phyloP scores from a whole-genome alignment of 495 filamentous ascomycete genomes.

The Aspergillus conjunctus region DNA sequence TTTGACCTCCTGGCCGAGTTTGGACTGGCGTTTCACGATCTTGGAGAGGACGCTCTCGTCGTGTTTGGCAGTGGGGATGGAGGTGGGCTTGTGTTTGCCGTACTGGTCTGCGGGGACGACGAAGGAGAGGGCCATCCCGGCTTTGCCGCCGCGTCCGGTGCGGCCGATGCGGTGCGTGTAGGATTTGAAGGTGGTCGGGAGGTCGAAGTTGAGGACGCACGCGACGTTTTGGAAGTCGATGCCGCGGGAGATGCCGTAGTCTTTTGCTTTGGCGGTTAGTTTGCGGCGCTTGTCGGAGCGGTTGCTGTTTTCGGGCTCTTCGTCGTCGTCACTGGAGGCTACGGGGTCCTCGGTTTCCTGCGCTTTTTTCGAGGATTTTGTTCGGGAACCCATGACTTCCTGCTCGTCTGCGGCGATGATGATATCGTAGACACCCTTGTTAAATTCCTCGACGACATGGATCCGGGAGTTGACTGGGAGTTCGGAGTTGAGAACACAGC shows the following conservation, averaged over 20 bases:
- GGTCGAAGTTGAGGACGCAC: slow-evolving; percentile 95
- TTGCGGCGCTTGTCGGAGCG: slow-evolving; percentile 63
- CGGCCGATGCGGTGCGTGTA: slow-evolving; percentile 96
- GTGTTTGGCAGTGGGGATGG: slow-evolving; percentile 65
- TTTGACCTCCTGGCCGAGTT: slow-evolving; percentile 74
- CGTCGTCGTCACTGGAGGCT: slow-evolving; percentile 40
- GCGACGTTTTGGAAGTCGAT: slow-evolving; percentile 97
- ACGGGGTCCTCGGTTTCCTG: slow-evolving; percentile 35
- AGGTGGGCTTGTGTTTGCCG: slow-evolving; percentile 87
- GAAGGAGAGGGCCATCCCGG: slow-evolving; percentile 94
- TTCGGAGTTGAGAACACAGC: slow-evolving; percentile 93
- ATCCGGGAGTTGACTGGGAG: slow-evolving; percentile 89
- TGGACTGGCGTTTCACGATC: slow-evolving; percentile 70
- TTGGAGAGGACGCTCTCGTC: slow-evolving; percentile 81
- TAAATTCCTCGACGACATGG: slow-evolving; percentile 96
- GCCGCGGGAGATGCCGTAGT: slow-evolving; percentile 89
- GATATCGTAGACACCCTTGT: slow-evolving; percentile 93
- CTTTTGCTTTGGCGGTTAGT: slow-evolving; percentile 64
- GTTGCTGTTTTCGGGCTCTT: slow-evolving; percentile 25
- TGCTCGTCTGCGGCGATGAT: slow-evolving; percentile 95
- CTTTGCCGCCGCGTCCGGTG: slow-evolving; percentile 85
- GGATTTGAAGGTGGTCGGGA: slow-evolving; percentile 82
- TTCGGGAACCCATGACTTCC: slow-evolving; percentile 68
- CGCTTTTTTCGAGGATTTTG: slow-evolving; percentile 29
- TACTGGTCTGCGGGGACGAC: slow-evolving; percentile 78